Percentiles rank a stretch among this genome's conserved stretches.
Conservation (phyloP, 1,139 yeast genomes). For the Hansenula lynferdii region DNA sequence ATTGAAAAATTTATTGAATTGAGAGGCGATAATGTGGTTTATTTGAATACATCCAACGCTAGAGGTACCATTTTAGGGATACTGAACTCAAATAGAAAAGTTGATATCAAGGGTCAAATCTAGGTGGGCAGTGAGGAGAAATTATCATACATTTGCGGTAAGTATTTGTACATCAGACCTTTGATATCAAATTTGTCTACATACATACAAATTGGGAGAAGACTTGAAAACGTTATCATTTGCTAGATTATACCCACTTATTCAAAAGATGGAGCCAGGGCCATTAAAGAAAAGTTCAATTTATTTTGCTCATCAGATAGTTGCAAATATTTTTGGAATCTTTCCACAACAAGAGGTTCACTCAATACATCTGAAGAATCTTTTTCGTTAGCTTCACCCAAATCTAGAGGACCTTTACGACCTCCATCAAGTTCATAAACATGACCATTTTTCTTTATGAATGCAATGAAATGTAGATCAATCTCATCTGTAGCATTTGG, state of each 20-base stretch:
- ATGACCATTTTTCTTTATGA: constrained; percentile 53
- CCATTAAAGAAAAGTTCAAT: constrained; percentile 64
- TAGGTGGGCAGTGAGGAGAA: constrained; percentile 23
- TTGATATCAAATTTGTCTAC: no score
- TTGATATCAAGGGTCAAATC: constrained; percentile 92
- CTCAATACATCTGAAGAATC: constrained; percentile 44
- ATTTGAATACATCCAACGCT: constrained; percentile 38
- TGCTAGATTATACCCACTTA: neutral
- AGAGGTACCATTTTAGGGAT: constrained; percentile 41
- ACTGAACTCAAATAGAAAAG: constrained; percentile 45
- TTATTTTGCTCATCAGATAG: constrained; percentile 55
- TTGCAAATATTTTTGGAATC: constrained; percentile 63
- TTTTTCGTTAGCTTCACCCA: constrained; percentile 39
- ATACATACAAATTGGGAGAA: no score
- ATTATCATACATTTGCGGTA: neutral
- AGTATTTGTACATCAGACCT: no score
- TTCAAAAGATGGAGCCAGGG: constrained; percentile 45
- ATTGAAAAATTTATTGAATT: constrained; percentile 34
- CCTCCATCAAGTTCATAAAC: constrained; percentile 89
- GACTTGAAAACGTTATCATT: no score
- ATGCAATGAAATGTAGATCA: constrained; percentile 75
- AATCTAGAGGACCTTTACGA: constrained; percentile 67
- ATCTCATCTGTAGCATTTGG: constrained; percentile 65
- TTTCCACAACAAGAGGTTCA: constrained; percentile 43
- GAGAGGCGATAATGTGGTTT: constrained; percentile 27